Conservation (phyloP, 345 rosid genomes). For the Anastatica hierochuntica region DNA sequence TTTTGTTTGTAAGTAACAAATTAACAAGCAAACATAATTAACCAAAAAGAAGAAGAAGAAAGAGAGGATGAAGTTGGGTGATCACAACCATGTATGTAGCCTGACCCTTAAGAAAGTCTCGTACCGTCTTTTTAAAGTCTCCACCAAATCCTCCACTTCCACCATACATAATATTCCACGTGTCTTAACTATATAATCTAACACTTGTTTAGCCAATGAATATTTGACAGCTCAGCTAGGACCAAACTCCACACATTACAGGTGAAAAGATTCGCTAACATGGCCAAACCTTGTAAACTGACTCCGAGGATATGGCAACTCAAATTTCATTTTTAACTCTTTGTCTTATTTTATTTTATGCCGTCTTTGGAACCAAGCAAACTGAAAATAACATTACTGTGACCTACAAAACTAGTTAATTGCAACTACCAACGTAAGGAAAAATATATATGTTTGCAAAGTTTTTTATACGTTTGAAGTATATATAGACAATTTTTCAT, state of each 20-base stretch:
- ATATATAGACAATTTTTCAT: no score
- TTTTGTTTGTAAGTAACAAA: no score
- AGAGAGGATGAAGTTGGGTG: slow-evolving; percentile 5
- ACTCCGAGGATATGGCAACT: slow-evolving; percentile 20
- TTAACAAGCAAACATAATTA: no score
- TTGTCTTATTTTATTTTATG: background rate
- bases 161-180: slow-evolving; percentile 20
- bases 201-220: background rate
- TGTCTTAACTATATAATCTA: slow-evolving; percentile 4
- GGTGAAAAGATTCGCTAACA: slow-evolving; percentile 20
- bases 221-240: background rate
- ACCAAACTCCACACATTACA: slow-evolving; percentile 8
- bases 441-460: background rate
- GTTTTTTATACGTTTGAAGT: no score
- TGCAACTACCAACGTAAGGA: background rate
- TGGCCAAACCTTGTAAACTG: slow-evolving; percentile 25
- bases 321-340: no score
- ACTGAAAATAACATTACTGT: background rate
- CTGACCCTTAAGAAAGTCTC: slow-evolving; percentile 19
- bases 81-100: slow-evolving; percentile 11
- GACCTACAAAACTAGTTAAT: background rate
- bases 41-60: no score
- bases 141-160: slow-evolving; percentile 17
- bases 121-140: slow-evolving; percentile 20
- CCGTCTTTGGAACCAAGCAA: no score